phyloP scores from a whole-genome alignment of 495 filamentous ascomycete species.

The Hamigera avellanea region DNA sequence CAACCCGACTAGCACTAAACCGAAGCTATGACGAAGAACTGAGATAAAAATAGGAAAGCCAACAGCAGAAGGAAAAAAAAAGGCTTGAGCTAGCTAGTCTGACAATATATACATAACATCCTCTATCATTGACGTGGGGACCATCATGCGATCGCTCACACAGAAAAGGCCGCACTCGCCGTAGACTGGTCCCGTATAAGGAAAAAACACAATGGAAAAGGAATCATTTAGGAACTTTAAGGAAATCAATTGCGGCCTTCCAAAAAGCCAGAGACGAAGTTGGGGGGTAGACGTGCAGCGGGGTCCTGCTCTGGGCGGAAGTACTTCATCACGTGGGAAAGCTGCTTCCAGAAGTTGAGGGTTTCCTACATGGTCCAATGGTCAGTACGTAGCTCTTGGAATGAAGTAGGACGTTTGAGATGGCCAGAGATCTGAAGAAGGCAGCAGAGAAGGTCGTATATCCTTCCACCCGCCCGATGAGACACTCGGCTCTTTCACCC shows the following conservation, averaged over 20 bases:
- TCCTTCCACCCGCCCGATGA: no score
- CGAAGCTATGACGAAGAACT: no score
- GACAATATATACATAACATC: constrained; percentile 35
- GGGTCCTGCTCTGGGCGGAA: constrained; percentile 85
- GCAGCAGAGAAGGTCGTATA: not conserved
- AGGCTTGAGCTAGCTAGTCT: constrained; percentile 21
- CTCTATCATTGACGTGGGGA: constrained; percentile 16
- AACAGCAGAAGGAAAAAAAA: constrained; percentile 2
- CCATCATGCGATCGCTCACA: constrained; percentile 4
- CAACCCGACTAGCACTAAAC: no score
- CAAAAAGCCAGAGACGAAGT: constrained; percentile 87
- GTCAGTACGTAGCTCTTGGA: not conserved
- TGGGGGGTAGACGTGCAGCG: constrained; percentile 62
- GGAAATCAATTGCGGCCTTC: constrained; percentile 47
- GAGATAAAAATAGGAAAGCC: no score
- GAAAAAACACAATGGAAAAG: no score
- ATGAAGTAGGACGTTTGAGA: no score
- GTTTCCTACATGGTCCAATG: constrained; percentile 57
- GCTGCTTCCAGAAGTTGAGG: constrained; percentile 98
- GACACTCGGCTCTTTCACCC: no score
- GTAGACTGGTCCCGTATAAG: no score
- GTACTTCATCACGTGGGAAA: constrained; percentile 92
- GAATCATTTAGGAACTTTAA: constrained; percentile 8
- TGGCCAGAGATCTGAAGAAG: not conserved
- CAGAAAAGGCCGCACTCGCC: not conserved